Evolutionary conservation across 2,329 filamentous ascomycete genomes (phyloP).

Genomic region (Epicoccum nigrum): DNA sequence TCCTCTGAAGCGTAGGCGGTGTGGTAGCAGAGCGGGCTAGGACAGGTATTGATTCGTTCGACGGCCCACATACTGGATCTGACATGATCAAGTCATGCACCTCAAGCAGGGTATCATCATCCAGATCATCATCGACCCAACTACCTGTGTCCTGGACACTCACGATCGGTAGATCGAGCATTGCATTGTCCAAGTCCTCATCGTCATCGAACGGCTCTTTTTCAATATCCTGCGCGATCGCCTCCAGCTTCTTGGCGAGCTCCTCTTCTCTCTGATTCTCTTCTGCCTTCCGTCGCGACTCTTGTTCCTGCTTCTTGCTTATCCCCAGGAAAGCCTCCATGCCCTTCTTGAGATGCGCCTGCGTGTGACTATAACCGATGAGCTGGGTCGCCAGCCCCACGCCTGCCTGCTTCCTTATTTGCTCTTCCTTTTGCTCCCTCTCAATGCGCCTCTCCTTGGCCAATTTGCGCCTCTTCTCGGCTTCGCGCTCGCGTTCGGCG

Average conservation of each 20-base stretch:
- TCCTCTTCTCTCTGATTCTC: conserved; percentile 24
- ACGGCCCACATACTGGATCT: conserved; percentile 28
- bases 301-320: conserved; percentile 32
- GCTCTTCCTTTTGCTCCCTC: conserved; percentile 40
- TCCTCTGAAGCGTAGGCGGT: conserved; percentile 2
- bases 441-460: conserved; percentile 42
- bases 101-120: conserved; percentile 42
- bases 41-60: not conserved
- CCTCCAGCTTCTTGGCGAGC: conserved; percentile 29
- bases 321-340: conserved; percentile 47
- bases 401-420: conserved; percentile 36
- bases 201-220: conserved; percentile 45
- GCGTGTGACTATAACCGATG: conserved; percentile 47
- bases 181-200: conserved; percentile 16
- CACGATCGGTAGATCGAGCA: conserved; percentile 20
- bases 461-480: conserved; percentile 36
- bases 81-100: conserved; percentile 36
- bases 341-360: conserved; percentile 45
- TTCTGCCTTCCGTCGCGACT: conserved; percentile 23
- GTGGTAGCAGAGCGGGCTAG: conserved; percentile 6
- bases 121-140: conserved; percentile 40
- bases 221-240: conserved; percentile 29
- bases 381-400: conserved; percentile 48
- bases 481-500: conserved; percentile 40
- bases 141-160: conserved; percentile 18